phyloP scores from a whole-genome alignment of 2,329 filamentous ascomycete genomes.

The Pseudogymnoascus sp. region DNA sequence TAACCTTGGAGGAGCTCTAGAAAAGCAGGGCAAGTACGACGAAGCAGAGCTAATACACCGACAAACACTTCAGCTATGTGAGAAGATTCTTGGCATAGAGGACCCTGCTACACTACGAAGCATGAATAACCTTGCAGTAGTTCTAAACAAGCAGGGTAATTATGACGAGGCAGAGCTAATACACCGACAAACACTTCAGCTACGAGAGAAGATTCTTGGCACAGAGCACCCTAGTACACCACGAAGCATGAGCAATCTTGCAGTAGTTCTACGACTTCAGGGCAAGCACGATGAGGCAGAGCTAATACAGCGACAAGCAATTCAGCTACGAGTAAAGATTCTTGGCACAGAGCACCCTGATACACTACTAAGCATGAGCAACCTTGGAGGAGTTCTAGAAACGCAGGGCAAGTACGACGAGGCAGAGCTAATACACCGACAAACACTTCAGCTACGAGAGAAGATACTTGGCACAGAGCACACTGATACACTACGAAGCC shows the following conservation, averaged over 20 bases:
- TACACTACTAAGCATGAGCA: constrained; percentile 9
- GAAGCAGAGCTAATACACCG: neutral
- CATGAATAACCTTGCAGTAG: constrained; percentile 9
- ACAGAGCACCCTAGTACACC: constrained; percentile 12
- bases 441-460: constrained; percentile 8
- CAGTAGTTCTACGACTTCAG: neutral
- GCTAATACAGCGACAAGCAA: neutral
- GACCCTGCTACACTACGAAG: no score
- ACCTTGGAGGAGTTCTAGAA: neutral
- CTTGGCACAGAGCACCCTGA: no score
- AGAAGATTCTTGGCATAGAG: no score
- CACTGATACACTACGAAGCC: constrained; percentile 10
- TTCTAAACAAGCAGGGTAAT: neutral
- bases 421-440: neutral
- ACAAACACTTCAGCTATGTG: no score
- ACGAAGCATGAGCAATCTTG: constrained; percentile 4
- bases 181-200: neutral
- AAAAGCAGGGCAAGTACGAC: constrained; percentile 5
- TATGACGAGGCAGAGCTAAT: constrained; percentile 6
- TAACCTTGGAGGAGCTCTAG: constrained; percentile 13
- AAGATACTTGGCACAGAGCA: constrained; percentile 13
- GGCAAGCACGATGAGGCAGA: neutral
- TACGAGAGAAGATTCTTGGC: constrained; percentile 11
- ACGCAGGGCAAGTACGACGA: constrained; percentile 1
- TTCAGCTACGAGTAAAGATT: no score